Evolutionary conservation across 2,329 filamentous ascomycete species (phyloP).

Genomic region (Botrytis galanthina): DNA sequence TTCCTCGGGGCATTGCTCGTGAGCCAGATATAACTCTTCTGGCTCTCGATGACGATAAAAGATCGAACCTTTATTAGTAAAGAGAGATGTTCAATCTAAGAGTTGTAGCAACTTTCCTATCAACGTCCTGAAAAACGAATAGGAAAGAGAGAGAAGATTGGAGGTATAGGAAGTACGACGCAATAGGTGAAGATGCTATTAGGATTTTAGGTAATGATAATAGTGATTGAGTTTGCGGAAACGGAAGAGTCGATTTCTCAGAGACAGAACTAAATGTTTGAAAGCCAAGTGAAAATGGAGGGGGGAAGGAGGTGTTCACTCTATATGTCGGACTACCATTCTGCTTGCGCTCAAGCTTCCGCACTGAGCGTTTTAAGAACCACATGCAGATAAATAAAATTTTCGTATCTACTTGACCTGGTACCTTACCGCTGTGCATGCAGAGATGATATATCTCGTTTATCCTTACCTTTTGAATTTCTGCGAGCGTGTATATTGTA

Average conservation of each 20-base stretch:
- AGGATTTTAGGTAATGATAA: neutral
- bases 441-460: constrained; percentile 3
- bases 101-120: constrained; percentile 1
- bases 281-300: neutral
- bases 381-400: neutral
- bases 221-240: constrained; percentile 1
- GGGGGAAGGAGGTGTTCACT: constrained; percentile 9
- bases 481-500: neutral
- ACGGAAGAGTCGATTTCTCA: neutral
- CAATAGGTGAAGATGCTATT: neutral
- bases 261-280: neutral
- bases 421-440: constrained; percentile 8
- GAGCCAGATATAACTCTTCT: constrained; percentile 28
- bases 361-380: constrained; percentile 9
- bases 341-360: constrained; percentile 16
- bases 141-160: neutral
- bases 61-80: neutral
- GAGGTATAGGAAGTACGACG: neutral
- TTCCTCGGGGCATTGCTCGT: constrained; percentile 34
- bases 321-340: constrained; percentile 5
- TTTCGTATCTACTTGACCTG: neutral
- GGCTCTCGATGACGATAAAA: constrained; percentile 8
- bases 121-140: neutral
- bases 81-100: neutral
- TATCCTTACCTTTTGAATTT: neutral